These are phyloP conservation scores for Vigna radiata DNA, from an alignment of 306 rosid genomes.

Conservation along the genomic window DNA sequence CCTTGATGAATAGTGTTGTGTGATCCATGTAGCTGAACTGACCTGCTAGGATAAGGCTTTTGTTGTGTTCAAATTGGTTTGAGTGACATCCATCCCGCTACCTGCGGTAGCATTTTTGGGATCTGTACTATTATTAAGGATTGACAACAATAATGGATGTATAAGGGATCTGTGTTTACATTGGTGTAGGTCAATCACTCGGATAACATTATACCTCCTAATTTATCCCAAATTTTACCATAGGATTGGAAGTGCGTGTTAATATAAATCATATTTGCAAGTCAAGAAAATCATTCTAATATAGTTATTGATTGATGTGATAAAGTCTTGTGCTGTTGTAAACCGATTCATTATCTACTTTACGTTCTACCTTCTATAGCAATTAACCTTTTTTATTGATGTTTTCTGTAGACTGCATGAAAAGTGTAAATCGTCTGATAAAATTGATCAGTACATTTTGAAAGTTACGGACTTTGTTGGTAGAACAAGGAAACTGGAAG, in stretches of 20 bases:
- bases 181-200: background rate
- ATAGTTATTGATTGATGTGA: background rate
- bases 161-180: background rate
- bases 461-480: constrained; percentile 64
- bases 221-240: background rate
- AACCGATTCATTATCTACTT: background rate
- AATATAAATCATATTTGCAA: background rate
- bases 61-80: background rate
- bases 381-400: constrained; percentile 41
- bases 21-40: background rate
- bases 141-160: background rate
- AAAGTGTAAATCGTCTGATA: constrained; percentile 52
- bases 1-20: background rate
- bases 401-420: constrained; percentile 56
- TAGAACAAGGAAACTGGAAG: constrained; percentile 75
- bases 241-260: background rate
- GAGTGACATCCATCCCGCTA: background rate
- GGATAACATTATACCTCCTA: background rate
- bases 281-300: background rate
- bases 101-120: background rate
- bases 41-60: background rate
- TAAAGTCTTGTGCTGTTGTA: background rate
- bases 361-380: constrained; percentile 18
- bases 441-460: constrained; percentile 52
- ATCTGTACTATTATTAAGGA: background rate